Evolutionary conservation across 495 filamentous ascomycete species (phyloP), one percentile per base, ranked within the genome.

Genomic region (Podospora pseudocomata): DNA sequence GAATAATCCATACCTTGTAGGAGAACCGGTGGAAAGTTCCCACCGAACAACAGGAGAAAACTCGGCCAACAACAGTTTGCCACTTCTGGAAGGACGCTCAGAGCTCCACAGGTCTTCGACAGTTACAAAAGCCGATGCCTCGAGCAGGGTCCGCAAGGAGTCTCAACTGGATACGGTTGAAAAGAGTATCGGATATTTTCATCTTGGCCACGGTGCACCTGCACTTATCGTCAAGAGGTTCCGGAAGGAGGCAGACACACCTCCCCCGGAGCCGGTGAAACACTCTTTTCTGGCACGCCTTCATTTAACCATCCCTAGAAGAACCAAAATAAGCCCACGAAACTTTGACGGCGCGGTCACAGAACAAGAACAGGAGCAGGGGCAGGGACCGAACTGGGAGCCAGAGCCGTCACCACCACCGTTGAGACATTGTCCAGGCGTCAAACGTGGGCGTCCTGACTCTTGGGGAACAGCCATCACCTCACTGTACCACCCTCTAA

Each of bases 281-380:
- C 68, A 63, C 13, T 80, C 80, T 26, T 65, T 81, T 60, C 66
- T 82, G 23, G 74, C 76, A 13, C 70, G 72, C 39, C 67, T 82
- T 3, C 78, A 79, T 63, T 66, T 80, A 3, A 71, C 72, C 5
- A 68, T 77, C 27, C 71, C 78, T 0, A 73, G 66, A 59, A 77
- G 65, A 64, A 63, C 66, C 34, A 80, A 75, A 68, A 57, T 73
- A 5, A 62, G 63, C 54, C 62, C 68, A 54, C 72, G 64, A 64
- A 60, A 30, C 20, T 73, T 72, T 39, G 74, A 73, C 59, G 65
- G 65, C 26, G 13, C 66, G 16, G 57, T 16, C n/a, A 30, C 61
- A 59, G 34, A 58, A 4, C 26, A 30, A 18, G 65, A 67, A 16
- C 30, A 49, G 57, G 34, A 58, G 4, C 23, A 28, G 9, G 65